These are phyloP conservation scores for Ceratocystis alfenasii DNA, from an alignment of 2,329 filamentous ascomycete genomes.

Conservation along the genomic window DNA sequence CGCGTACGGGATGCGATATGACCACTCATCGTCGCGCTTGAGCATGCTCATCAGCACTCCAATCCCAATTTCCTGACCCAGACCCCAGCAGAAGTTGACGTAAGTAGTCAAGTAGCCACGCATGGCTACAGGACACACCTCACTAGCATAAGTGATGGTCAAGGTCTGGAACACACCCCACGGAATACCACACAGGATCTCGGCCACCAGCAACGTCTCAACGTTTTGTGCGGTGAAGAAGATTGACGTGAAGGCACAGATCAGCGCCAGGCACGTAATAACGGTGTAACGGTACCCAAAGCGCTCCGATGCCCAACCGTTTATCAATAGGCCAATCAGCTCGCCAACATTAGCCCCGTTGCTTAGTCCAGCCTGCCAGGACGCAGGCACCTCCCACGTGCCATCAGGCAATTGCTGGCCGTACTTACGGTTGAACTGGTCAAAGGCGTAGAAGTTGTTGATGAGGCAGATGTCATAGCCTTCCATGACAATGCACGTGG, in stretches of 20 bases:
- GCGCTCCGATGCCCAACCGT: slow-evolving; percentile 53
- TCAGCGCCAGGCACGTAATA: slow-evolving; percentile 42
- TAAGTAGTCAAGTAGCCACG: slow-evolving; percentile 62
- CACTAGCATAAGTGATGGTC: slow-evolving; percentile 55
- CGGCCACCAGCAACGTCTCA: slow-evolving; percentile 45
- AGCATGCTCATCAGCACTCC: slow-evolving; percentile 62
- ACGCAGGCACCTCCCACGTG: slow-evolving; percentile 44
- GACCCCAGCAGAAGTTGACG: slow-evolving; percentile 65
- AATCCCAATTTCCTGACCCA: slow-evolving; percentile 62
- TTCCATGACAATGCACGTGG: slow-evolving; percentile 87
- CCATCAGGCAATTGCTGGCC: slow-evolving; percentile 37
- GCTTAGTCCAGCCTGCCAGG: slow-evolving; percentile 51
- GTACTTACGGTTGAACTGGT: slow-evolving; percentile 47
- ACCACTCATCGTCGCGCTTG: slow-evolving; percentile 53
- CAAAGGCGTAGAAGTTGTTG: slow-evolving; percentile 62
- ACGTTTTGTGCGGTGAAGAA: slow-evolving; percentile 54
- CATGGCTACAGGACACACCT: slow-evolving; percentile 61
- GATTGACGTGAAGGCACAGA: slow-evolving; percentile 48
- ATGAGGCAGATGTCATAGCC: slow-evolving; percentile 74
- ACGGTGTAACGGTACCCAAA: slow-evolving; percentile 57
- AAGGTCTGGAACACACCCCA: slow-evolving; percentile 50
- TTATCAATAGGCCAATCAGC: slow-evolving; percentile 54
- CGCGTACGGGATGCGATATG: slow-evolving; percentile 58
- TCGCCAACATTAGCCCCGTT: slow-evolving; percentile 50
- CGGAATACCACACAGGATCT: slow-evolving; percentile 51